These are phyloP conservation scores for Xylaria polymorpha DNA, from an alignment of 2,329 filamentous ascomycete genomes.

Conservation along the genomic window DNA sequence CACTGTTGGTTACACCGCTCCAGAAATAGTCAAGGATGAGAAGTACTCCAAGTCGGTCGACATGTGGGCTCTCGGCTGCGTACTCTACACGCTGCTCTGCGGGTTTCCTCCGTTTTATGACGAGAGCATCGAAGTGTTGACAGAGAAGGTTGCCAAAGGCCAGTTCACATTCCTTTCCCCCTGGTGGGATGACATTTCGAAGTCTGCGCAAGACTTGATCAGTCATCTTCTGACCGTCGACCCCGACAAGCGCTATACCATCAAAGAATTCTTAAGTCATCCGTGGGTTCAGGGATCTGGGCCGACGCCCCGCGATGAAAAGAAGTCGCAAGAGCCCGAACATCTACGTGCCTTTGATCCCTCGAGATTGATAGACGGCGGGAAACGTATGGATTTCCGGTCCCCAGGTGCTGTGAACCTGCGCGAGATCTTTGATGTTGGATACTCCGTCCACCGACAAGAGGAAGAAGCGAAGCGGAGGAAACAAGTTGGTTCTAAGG, in stretches of 20 bases:
- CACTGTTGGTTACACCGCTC: constrained; percentile 96
- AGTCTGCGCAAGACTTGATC: constrained; percentile 92
- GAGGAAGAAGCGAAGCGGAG: constrained; percentile 95
- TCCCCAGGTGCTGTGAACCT: constrained; percentile 95
- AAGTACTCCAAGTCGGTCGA: constrained; percentile 98
- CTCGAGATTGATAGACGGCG: constrained; percentile 64
- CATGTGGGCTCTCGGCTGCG: constrained; percentile 98
- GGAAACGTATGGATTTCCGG: constrained; percentile 88
- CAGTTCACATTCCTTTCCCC: constrained; percentile 98
- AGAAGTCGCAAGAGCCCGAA: constrained; percentile 60
- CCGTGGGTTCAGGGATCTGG: constrained; percentile 85
- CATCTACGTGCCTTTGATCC: constrained; percentile 68
- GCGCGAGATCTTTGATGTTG: constrained; percentile 96
- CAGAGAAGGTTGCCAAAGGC: constrained; percentile 95
- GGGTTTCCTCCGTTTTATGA: constrained; percentile 99
- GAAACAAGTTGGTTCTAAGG: constrained; percentile 82
- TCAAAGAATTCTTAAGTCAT: constrained; percentile 91
- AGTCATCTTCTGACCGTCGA: constrained; percentile 94
- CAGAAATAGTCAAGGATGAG: constrained; percentile 99
- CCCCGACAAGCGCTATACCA: constrained; percentile 93
- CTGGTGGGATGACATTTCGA: constrained; percentile 99
- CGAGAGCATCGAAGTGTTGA: constrained; percentile 95
- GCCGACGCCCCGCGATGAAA: constrained; percentile 68
- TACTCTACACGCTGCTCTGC: constrained; percentile 95
- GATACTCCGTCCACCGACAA: constrained; percentile 96